Percentiles rank a stretch among this genome's conserved stretches.
These are phyloP conservation scores for Candida peoriensis DNA, from an alignment of 805 yeast genomes.

Conservation along the genomic window DNA sequence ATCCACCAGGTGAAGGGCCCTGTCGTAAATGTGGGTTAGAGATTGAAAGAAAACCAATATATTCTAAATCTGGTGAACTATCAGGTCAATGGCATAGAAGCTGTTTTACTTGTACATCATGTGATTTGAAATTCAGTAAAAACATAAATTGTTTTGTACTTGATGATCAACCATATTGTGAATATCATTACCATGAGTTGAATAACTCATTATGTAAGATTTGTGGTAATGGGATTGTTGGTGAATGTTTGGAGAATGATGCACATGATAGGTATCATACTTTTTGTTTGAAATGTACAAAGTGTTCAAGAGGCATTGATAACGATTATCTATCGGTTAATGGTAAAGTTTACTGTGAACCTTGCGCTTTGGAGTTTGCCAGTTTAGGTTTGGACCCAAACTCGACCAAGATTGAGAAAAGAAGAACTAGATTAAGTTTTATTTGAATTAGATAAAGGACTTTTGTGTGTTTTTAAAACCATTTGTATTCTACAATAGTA, in stretches of 20 bases:
- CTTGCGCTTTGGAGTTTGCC: conserved; percentile 15
- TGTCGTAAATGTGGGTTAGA: conserved; percentile 66
- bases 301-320: conserved; percentile 47
- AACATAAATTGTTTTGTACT: conserved; percentile 68
- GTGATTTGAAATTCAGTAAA: conserved; percentile 54
- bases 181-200: conserved; percentile 63
- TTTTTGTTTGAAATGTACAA: conserved; percentile 62
- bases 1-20: conserved; percentile 67
- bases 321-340: conserved; percentile 53
- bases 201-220: conserved; percentile 71
- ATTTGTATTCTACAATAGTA: too few relatives aligned
- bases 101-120: conserved; percentile 74
- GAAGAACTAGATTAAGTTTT: conserved; percentile 23
- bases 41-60: conserved; percentile 64
- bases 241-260: conserved; percentile 81
- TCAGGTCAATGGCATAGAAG: conserved; percentile 92
- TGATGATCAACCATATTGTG: conserved; percentile 79
- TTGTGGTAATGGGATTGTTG: conserved; percentile 80
- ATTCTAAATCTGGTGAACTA: conserved; percentile 75
- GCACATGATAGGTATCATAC: conserved; percentile 68
- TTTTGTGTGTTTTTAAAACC: too few relatives aligned
- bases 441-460: too few relatives aligned
- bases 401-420: conserved; percentile 18
- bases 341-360: conserved; percentile 48
- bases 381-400: background rate